These are phyloP conservation scores for cucumber (Cucumis sativus) DNA, from an alignment of 306 rosid genomes.

Conservation along the genomic window DNA sequence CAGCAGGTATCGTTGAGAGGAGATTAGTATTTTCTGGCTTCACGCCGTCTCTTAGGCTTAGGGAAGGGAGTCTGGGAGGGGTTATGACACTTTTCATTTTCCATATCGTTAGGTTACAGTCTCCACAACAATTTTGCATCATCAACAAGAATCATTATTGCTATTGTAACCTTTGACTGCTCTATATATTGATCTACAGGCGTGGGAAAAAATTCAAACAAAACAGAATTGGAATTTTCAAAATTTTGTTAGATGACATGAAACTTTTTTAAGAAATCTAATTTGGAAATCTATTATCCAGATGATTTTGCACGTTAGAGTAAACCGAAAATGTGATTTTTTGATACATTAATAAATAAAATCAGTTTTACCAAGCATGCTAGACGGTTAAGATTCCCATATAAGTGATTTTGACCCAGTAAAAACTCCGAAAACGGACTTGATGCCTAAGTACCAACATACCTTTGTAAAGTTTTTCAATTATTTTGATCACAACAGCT, in stretches of 20 bases:
- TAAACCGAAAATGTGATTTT: neutral
- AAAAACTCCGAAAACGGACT: neutral
- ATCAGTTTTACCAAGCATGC: neutral
- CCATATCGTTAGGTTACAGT: neutral
- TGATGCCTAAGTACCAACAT: neutral
- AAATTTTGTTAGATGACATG: neutral
- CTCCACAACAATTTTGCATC: neutral
- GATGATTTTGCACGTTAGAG: neutral
- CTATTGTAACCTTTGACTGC: neutral
- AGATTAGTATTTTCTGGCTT: no score
- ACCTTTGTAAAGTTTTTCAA: conserved; percentile 48
- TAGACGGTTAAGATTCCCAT: neutral
- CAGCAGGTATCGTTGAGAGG: no score
- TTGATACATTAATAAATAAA: neutral
- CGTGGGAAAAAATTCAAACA: no score
- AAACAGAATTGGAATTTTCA: neutral
- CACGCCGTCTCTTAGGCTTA: no score
- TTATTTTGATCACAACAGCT: conserved; percentile 41
- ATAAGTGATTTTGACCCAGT: neutral
- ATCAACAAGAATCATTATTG: neutral
- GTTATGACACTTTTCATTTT: neutral
- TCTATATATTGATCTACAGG: neutral
- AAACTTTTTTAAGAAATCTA: neutral
- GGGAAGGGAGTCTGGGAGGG: no score
- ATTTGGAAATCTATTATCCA: neutral